Conservation (phyloP, 495 filamentous ascomycete genomes). For the Cudoniella acicularis region DNA sequence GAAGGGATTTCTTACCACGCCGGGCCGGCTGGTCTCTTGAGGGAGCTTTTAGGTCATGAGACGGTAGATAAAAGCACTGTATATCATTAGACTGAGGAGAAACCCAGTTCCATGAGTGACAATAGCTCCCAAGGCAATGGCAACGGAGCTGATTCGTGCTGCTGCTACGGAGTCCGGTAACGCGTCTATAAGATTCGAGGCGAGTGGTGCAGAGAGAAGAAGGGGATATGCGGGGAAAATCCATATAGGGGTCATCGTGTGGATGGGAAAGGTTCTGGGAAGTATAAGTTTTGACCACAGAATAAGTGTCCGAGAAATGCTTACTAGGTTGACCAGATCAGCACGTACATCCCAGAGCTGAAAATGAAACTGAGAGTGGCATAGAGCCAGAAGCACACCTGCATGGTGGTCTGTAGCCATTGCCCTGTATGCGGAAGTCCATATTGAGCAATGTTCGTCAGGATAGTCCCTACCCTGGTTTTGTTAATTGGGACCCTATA, state of each 20-base stretch:
- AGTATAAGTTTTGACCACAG: no score
- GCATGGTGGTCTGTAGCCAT: conserved; percentile 64
- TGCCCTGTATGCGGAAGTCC: conserved; percentile 59
- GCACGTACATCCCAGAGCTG: conserved; percentile 69
- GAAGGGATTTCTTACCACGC: conserved; percentile 46
- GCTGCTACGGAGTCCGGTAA: conserved; percentile 30
- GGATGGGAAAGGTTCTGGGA: conserved; percentile 78
- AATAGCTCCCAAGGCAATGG: conserved; percentile 68
- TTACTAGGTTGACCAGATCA: conserved; percentile 62
- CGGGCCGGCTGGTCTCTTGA: conserved; percentile 68
- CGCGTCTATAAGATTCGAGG: conserved; percentile 57
- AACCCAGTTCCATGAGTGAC: conserved; percentile 82
- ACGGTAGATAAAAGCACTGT: conserved; percentile 80
- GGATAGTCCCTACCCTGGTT: conserved; percentile 62
- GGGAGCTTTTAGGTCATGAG: conserved; percentile 91
- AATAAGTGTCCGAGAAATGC: no score
- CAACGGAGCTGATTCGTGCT: conserved; percentile 45
- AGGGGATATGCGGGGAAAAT: conserved; percentile 89
- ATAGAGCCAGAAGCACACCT: conserved; percentile 73
- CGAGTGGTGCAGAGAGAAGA: conserved; percentile 74
- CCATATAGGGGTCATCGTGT: conserved; percentile 88
- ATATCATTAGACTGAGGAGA: conserved; percentile 80
- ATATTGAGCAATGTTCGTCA: conserved; percentile 79
- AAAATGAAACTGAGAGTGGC: conserved; percentile 57
- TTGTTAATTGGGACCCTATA: background rate